Base-by-base conservation (phyloP, 2,329 filamentous ascomycete genomes). In the Epichloe gansuensis region DNA sequence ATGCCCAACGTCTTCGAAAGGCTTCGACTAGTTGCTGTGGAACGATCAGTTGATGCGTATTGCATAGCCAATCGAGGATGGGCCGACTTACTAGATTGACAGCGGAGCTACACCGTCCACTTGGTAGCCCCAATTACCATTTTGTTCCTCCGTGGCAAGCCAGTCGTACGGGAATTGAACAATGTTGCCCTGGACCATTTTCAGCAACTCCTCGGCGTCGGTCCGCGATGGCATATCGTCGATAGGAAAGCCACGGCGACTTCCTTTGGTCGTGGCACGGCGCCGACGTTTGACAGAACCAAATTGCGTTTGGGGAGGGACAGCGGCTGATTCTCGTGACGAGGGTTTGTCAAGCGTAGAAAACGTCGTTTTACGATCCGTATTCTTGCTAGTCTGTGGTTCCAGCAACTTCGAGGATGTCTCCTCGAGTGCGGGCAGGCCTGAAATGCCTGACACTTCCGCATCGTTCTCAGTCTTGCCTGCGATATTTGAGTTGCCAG, bases 91-190 rank as follows among this genome's bases (percentile, higher is more conserved):
- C 87, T 98, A 98, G 63, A 98, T 97, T 71, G 96, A 89, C 69
- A 98, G 75, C 52, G 93, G 93, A 61, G 93, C 94, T 65, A 98
- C 84, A 67, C 94, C 85, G 67, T 98, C 93, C 52, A 97, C 88
- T 64, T 91, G 89, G 70, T 95, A 97, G 56, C 96, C 78, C 93
- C 93, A 98, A 64, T 96, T 95, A 52, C 89, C 88, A 58, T 89
- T 90, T 63, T 84, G 81, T 72, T 97, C 93, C 70, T 97, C 93
- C 52, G 84, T 86, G 60, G 86, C 80, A 51, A 95, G 79, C 89
- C 94, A 98, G 62, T 98, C 89, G 68, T 97, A 95, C 5, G 93
- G 93, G 74, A 94, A 98, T 57, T 88, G 73, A 27, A 98, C 90
- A 50, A 98, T 68, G 64, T 90, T 83, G 1, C 93, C 93, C 67